Base-by-base conservation (phyloP, 2,329 filamentous ascomycete genomes). In the Penicillium sp. region DNA sequence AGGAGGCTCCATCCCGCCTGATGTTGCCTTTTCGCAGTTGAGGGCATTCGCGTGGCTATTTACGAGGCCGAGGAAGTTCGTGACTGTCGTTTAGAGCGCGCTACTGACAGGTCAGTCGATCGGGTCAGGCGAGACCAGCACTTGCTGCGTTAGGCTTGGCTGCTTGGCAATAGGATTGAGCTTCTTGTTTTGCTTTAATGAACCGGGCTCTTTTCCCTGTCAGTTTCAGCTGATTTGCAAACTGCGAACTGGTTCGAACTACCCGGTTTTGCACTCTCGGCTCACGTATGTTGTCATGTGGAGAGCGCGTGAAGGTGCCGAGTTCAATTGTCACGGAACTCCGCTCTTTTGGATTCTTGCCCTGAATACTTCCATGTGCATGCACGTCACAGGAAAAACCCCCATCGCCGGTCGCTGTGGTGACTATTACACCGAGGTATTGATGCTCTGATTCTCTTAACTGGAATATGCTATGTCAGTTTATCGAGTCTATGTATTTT, bases 81-180 rank as follows among this genome's bases (percentile, higher is more conserved):
- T 44, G 50, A 47, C 18, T 34, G 14, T 6, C 22, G 34, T 22
- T 39, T 27, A 6, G 14, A n/a, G 16, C 40, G 38, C 21, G 36
- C 50, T 42, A 50, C 34, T 60, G 54, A 59, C 54, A 42, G 45
- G 36, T 65, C 60, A 63, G 53, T 61, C 45, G 62, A 47, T 32
- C 24, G 45, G 46, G 57, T 66, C 63, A 65, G 57, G 54, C 57
- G 61, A 53, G 54, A 36, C 18, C 39, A 41, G 22, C 34, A 53
- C 31, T 41, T 36, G 55, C 29, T 32, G 47, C 18, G 42, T 31
- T 31, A 21, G 38, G 29, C 50, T 53, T 53, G 50, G 50, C 50
- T 31, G 29, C 50, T 53, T 53, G 50, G 50, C 50, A 49, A 31
- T 53, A 53, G 40, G 40, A 45, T 32, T 49, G 50, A 48, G 38